Evolutionary conservation across 1,284 basidiomycete species (phyloP).

Genomic region (Cryptococcus deneoformans): DNA sequence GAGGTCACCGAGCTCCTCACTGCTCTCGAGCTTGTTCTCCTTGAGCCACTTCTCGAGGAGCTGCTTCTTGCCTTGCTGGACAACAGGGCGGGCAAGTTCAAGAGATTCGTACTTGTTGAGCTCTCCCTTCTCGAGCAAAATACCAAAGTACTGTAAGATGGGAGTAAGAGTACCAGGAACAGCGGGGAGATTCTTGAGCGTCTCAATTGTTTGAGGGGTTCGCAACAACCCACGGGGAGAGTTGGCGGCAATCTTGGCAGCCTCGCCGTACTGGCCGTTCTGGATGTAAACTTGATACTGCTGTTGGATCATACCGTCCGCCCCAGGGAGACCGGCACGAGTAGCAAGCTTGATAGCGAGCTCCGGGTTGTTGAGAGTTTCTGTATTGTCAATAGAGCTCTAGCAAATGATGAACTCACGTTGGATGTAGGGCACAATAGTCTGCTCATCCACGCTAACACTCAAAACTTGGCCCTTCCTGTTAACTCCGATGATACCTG

Average conservation of each 20-base stretch:
- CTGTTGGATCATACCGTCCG: slow-evolving; percentile 94
- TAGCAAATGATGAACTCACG: slow-evolving; percentile 31
- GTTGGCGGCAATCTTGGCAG: slow-evolving; percentile 98
- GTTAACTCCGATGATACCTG: slow-evolving; percentile 99
- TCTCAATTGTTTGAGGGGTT: slow-evolving; percentile 93
- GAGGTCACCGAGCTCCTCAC: slow-evolving; percentile 97
- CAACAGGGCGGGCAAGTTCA: slow-evolving; percentile 92
- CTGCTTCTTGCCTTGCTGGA: slow-evolving; percentile 96
- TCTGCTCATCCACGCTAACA: slow-evolving; percentile 95
- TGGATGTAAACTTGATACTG: slow-evolving; percentile 95
- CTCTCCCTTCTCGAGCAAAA: slow-evolving; percentile 95
- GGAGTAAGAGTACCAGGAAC: slow-evolving; percentile 90
- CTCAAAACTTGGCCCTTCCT: slow-evolving; percentile 98
- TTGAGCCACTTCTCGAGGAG: slow-evolving; percentile 99
- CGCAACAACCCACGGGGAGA: slow-evolving; percentile 95
- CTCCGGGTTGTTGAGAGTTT: slow-evolving; percentile 93
- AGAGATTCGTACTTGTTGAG: slow-evolving; percentile 96
- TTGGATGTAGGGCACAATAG: slow-evolving; percentile 93
- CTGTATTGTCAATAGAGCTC: slow-evolving; percentile 34
- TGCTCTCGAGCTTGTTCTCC: slow-evolving; percentile 99
- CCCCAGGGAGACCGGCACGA: slow-evolving; percentile 94
- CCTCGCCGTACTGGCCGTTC: slow-evolving; percentile 86
- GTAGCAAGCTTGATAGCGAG: slow-evolving; percentile 98
- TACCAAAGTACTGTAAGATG: slow-evolving; percentile 98
- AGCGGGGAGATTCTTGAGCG: slow-evolving; percentile 93